These are phyloP conservation scores for Parastagonospora nodorum DNA, from an alignment of 2,329 filamentous ascomycete species.

Conservation along the genomic window DNA sequence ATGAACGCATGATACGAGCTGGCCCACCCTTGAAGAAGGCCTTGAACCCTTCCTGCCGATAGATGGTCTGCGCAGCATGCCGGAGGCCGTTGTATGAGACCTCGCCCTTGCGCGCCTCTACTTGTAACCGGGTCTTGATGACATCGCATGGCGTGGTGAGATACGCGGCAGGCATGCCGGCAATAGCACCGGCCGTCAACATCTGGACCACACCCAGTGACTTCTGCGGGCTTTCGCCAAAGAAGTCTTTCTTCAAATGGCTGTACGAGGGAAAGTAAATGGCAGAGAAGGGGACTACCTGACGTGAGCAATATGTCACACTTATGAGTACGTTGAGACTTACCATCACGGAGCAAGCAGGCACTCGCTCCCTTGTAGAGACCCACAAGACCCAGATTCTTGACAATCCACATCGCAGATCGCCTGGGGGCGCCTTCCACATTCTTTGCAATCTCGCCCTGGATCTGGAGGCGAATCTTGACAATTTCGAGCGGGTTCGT, in stretches of 20 bases:
- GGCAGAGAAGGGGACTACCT: constrained; percentile 84
- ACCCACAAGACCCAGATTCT: constrained; percentile 89
- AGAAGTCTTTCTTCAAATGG: constrained; percentile 91
- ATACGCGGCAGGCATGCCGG: constrained; percentile 67
- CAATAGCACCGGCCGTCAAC: constrained; percentile 89
- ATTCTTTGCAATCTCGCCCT: constrained; percentile 91
- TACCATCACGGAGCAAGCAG: constrained; percentile 82
- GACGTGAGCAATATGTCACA: constrained; percentile 10
- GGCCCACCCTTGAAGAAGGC: constrained; percentile 99
- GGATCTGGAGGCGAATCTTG: constrained; percentile 97
- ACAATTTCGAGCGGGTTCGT: constrained; percentile 98
- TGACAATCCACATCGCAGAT: constrained; percentile 96
- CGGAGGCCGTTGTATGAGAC: constrained; percentile 83
- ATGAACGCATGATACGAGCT: constrained; percentile 91
- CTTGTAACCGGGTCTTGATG: constrained; percentile 97
- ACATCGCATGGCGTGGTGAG: constrained; percentile 97
- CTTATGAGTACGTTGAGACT: constrained; percentile 2
- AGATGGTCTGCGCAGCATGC: constrained; percentile 83
- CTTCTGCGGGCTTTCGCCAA: constrained; percentile 85
- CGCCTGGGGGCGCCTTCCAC: constrained; percentile 82
- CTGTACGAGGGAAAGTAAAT: constrained; percentile 99
- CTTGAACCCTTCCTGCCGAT: constrained; percentile 87
- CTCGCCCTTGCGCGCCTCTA: constrained; percentile 96
- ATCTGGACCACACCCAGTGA: constrained; percentile 90
- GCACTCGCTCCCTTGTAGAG: constrained; percentile 97